Conservation (phyloP, 345 rosid species). For the Citrus inodora region DNA sequence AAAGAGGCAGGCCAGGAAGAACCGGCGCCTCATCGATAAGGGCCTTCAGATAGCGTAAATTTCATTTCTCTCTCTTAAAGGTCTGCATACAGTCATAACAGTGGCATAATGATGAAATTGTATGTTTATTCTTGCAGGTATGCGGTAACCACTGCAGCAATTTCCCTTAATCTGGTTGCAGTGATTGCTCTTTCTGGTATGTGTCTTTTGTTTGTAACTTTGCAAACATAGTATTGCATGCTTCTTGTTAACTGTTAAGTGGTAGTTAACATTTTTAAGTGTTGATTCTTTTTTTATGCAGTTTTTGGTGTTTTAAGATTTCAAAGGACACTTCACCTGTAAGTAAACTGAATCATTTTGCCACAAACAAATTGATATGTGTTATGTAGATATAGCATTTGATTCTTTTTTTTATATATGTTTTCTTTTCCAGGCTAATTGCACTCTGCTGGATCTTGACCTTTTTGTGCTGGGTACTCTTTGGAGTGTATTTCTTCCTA, state of each 20-base stretch:
- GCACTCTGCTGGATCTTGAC: conserved; percentile 58
- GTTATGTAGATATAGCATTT: neutral
- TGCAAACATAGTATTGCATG: neutral
- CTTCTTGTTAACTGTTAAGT: neutral
- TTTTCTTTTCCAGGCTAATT: conserved; percentile 42
- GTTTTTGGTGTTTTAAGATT: conserved; percentile 47
- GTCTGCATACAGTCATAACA: neutral
- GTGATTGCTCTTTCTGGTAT: conserved; percentile 50
- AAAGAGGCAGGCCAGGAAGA: conserved; percentile 43
- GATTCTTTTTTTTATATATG: neutral
- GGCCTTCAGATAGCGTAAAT: conserved; percentile 55
- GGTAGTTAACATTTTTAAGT: neutral
- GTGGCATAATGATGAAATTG: neutral
- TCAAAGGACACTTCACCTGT: conserved; percentile 36
- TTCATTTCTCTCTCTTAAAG: neutral
- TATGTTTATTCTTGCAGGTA: conserved; percentile 36
- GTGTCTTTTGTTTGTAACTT: neutral
- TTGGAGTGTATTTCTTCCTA: conserved; percentile 57
- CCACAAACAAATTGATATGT: neutral
- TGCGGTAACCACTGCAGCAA: conserved; percentile 35
- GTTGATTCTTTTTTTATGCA: conserved; percentile 27
- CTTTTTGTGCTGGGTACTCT: conserved; percentile 54
- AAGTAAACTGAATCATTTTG: conserved; percentile 10
- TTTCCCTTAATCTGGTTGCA: conserved; percentile 48
- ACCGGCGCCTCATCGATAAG: conserved; percentile 44